Conservation (phyloP, 2,329 filamentous ascomycete species). For the Botrytis hyacinthi region DNA sequence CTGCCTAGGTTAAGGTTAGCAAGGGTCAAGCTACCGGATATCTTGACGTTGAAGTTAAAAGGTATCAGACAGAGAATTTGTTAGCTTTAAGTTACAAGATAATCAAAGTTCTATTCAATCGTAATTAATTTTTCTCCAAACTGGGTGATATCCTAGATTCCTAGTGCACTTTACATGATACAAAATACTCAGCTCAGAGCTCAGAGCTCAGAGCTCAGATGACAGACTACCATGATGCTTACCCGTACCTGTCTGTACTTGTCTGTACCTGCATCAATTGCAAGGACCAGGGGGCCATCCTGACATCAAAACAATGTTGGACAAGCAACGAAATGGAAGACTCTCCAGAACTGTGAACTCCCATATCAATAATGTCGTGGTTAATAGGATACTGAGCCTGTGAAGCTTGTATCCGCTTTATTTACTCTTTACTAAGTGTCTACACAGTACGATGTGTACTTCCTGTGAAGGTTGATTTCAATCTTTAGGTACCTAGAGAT, state of each 20-base stretch:
- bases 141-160: not conserved
- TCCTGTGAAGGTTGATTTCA: not conserved
- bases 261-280: constrained; percentile 11
- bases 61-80: not conserved
- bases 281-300: constrained; percentile 9
- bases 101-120: not conserved
- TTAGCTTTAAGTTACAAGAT: not conserved
- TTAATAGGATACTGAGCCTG: not conserved
- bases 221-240: not conserved
- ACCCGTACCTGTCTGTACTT: not conserved
- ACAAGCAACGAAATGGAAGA: constrained; percentile 14
- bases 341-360: not conserved
- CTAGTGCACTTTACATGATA: not conserved
- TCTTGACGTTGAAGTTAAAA: not conserved
- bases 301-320: constrained; percentile 11
- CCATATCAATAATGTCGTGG: too few species aligned
- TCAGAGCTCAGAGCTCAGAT: not conserved
- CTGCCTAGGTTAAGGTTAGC: not conserved
- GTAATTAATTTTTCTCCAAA: not conserved
- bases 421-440: not conserved
- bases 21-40: not conserved
- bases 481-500: not conserved
- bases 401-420: not conserved
- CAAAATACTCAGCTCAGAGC: not conserved
- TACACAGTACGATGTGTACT: not conserved